These are phyloP conservation scores for Ophiorrhiza pumila DNA, from an alignment of 257 asterid genomes.

Conservation along the genomic window DNA sequence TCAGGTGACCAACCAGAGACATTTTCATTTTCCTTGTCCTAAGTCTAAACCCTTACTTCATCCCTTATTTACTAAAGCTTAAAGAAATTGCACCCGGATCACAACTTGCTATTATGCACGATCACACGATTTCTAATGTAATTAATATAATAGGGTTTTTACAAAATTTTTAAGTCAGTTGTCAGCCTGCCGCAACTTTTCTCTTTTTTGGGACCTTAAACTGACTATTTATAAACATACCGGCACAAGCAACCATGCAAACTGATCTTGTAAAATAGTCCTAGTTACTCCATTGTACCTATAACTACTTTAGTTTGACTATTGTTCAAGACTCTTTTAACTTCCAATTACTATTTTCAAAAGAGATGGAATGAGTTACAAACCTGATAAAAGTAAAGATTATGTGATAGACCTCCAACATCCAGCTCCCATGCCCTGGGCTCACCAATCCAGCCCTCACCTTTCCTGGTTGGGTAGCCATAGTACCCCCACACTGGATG, in stretches of 20 bases:
- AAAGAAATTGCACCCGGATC: no score
- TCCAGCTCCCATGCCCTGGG: slow-evolving; percentile 69
- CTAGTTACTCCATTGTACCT: background rate
- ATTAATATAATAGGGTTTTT: no score
- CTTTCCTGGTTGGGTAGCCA: slow-evolving; percentile 66
- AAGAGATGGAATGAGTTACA: slow-evolving; percentile 6
- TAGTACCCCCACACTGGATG: slow-evolving; percentile 79
- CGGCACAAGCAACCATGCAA: background rate
- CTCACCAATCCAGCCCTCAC: slow-evolving; percentile 81
- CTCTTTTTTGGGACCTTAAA: no score
- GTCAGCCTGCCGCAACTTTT: no score
- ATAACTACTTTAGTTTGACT: background rate
- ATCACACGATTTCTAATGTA: no score
- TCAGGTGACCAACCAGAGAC: background rate
- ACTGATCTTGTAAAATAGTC: background rate
- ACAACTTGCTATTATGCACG: no score
- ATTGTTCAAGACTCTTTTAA: background rate
- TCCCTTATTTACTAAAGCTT: background rate
- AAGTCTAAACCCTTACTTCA: background rate
- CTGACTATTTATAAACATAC: no score
- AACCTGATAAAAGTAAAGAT: slow-evolving; percentile 63
- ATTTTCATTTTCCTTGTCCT: background rate
- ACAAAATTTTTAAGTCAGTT: no score
- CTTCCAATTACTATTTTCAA: background rate
- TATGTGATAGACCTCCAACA: slow-evolving; percentile 57